Conservation (phyloP, 1,284 basidiomycete genomes). For the Gomphus bonarii region DNA sequence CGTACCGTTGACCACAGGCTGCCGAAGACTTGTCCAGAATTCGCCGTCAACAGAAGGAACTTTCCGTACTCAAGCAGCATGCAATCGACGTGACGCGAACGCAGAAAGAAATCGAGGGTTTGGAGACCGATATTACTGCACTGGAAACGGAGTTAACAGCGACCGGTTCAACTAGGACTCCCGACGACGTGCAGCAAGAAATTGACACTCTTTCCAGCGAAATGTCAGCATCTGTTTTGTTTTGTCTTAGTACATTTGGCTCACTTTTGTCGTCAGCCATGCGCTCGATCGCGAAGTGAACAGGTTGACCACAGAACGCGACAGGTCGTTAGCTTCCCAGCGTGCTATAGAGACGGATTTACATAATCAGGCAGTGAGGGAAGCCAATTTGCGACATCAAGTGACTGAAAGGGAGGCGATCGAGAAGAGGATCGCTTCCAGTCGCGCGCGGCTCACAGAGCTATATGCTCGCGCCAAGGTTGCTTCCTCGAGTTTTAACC, state of each 20-base stretch:
- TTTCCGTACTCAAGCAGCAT: constrained; percentile 55
- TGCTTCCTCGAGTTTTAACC: constrained; percentile 11
- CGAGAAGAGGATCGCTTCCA: constrained; percentile 44
- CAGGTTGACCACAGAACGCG: constrained; percentile 49
- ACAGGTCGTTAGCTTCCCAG: constrained; percentile 49
- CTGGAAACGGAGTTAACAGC: constrained; percentile 62
- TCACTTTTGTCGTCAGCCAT: constrained; percentile 39
- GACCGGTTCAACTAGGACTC: constrained; percentile 71
- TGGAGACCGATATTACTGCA: constrained; percentile 52
- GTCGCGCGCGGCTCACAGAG: constrained; percentile 22
- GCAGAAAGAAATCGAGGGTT: constrained; percentile 53
- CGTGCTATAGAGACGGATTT: constrained; percentile 48
- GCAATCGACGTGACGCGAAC: constrained; percentile 53
- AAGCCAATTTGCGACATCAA: constrained; percentile 50
- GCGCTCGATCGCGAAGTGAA: constrained; percentile 60
- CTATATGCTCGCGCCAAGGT: constrained; percentile 39
- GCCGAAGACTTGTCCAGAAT: constrained; percentile 6
- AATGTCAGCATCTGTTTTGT: constrained; percentile 36
- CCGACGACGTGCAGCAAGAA: constrained; percentile 76
- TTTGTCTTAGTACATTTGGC: background rate
- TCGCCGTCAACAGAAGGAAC: constrained; percentile 35
- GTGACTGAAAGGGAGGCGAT: constrained; percentile 52
- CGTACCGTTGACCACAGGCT: background rate
- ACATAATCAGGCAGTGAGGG: constrained; percentile 51
- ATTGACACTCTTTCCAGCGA: constrained; percentile 50